phyloP scores from a whole-genome alignment of 768 basidiomycete genomes.

The Amanita inopinata region DNA sequence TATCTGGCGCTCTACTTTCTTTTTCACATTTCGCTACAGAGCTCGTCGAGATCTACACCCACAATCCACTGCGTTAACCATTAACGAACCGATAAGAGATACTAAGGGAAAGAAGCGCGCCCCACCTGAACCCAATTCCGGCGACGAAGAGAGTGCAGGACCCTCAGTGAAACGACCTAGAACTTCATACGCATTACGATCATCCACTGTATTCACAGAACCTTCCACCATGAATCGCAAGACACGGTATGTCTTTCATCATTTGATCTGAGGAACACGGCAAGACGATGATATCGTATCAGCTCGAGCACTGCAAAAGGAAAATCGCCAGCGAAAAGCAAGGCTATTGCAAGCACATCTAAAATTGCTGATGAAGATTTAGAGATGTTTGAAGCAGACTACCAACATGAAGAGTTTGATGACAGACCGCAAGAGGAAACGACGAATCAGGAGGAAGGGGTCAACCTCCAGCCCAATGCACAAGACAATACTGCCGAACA shows the following conservation, averaged over 20 bases:
- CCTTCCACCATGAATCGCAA: slow-evolving; percentile 66
- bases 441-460: neutral
- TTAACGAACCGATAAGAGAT: slow-evolving; percentile 71
- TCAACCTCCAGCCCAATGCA: slow-evolving; percentile 26
- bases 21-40: slow-evolving; percentile 29
- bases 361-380: slow-evolving; percentile 60
- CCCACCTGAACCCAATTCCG: slow-evolving; percentile 55
- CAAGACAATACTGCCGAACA: slow-evolving; percentile 31
- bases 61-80: slow-evolving; percentile 38
- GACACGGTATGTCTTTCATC: slow-evolving; percentile 37
- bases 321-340: slow-evolving; percentile 49
- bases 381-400: slow-evolving; percentile 65
- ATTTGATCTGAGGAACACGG: slow-evolving; percentile 9
- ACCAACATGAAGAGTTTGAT: slow-evolving; percentile 6
- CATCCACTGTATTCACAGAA: slow-evolving; percentile 34
- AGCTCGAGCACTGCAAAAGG: slow-evolving; percentile 48
- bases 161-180: slow-evolving; percentile 55
- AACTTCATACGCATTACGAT: slow-evolving; percentile 62
- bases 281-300: slow-evolving; percentile 11
- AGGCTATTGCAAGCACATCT: slow-evolving; percentile 56
- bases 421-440: slow-evolving; percentile 25
- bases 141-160: slow-evolving; percentile 49
- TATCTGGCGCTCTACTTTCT: slow-evolving; percentile 13
- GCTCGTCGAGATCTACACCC: slow-evolving; percentile 45
- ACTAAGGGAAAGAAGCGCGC: slow-evolving; percentile 92